Percentiles rank a stretch among this genome's conserved stretches.
These are phyloP conservation scores for Pestalotiopsis sp. DNA, from an alignment of 2,329 filamentous ascomycete species.

Conservation along the genomic window DNA sequence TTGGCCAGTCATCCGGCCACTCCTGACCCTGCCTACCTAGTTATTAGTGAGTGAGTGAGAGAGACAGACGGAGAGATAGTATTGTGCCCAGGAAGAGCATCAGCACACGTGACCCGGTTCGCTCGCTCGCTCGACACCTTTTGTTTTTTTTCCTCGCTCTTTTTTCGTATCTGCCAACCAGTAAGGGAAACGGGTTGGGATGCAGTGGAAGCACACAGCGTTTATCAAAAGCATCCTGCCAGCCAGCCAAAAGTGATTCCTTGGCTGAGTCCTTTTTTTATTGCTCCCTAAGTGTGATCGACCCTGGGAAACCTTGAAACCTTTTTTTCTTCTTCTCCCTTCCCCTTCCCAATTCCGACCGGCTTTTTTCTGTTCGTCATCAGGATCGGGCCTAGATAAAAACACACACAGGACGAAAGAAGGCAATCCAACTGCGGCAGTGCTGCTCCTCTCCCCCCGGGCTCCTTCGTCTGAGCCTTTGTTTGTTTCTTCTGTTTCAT, in stretches of 20 bases:
- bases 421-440: slow-evolving; percentile 5
- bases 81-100: neutral
- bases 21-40: neutral
- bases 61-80: neutral
- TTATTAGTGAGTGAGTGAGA: neutral
- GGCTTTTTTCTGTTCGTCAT: neutral
- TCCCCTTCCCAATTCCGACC: neutral
- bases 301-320: neutral
- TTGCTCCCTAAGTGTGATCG: slow-evolving; percentile 2
- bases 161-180: neutral
- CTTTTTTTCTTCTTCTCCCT: neutral
- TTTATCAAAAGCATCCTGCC: neutral
- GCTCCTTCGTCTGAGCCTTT: neutral
- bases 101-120: slow-evolving; percentile 2
- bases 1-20: neutral
- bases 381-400: neutral
- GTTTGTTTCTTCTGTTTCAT: neutral
- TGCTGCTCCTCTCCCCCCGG: neutral
- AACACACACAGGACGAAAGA: slow-evolving; percentile 2
- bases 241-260: slow-evolving; percentile 2
- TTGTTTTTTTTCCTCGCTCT: neutral
- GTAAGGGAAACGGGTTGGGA: neutral
- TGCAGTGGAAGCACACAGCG: neutral
- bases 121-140: neutral
- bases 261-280: neutral